Percentiles rank a stretch among this genome's conserved stretches.
These are phyloP conservation scores for Phytophthora pisi DNA, from an alignment of 352 stramenopile species.

Conservation along the genomic window DNA sequence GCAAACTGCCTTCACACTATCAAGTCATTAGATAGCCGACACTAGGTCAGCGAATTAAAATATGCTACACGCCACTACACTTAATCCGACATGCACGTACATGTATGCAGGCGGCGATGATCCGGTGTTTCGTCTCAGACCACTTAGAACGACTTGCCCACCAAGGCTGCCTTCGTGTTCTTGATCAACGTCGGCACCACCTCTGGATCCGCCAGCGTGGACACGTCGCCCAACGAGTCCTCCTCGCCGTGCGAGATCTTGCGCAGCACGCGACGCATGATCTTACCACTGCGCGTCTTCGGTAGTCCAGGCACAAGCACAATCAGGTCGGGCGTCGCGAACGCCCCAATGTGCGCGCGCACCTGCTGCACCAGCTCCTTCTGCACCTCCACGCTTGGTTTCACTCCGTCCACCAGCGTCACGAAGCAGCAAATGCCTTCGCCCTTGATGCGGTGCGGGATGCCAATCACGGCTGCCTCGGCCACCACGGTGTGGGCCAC, in stretches of 20 bases:
- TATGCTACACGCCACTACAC: conserved; percentile 20
- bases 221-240: conserved; percentile 95
- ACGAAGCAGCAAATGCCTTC: conserved; percentile 96
- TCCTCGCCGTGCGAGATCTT: conserved; percentile 97
- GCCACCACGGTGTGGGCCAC: conserved; percentile 92
- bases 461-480: conserved; percentile 94
- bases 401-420: conserved; percentile 85
- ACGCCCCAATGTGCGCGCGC: conserved; percentile 93
- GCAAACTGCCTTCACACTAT: not conserved
- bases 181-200: conserved; percentile 95
- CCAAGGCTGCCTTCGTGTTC: conserved; percentile 82
- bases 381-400: conserved; percentile 53
- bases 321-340: conserved; percentile 97
- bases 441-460: conserved; percentile 97
- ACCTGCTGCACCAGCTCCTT: conserved; percentile 84
- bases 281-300: conserved; percentile 97
- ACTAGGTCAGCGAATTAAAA: conserved; percentile 5
- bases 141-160: conserved; percentile 65
- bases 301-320: conserved; percentile 89
- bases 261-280: conserved; percentile 98
- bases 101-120: conserved; percentile 2
- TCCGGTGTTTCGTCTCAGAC: not conserved
- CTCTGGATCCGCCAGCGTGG: conserved; percentile 95
- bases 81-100: conserved; percentile 21
- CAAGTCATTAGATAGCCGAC: conserved; percentile 2